These are phyloP conservation scores for Tanacetum coccineum DNA, from an alignment of 129 eudicot species.

Conservation along the genomic window DNA sequence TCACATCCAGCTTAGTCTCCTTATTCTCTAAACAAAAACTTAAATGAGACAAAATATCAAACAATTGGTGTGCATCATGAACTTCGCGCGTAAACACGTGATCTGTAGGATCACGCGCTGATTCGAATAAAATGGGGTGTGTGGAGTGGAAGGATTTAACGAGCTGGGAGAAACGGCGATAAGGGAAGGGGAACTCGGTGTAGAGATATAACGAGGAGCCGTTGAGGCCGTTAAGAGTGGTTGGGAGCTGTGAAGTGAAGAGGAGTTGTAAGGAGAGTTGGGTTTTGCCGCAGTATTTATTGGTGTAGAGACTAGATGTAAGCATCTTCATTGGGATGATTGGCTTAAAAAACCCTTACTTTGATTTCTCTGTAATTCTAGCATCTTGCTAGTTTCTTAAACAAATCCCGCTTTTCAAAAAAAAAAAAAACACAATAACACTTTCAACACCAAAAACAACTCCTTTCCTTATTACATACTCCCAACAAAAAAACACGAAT, in stretches of 20 bases:
- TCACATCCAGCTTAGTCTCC: constrained; percentile 34
- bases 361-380: too few species aligned
- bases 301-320: too few species aligned
- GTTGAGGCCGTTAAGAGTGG: constrained; percentile 57
- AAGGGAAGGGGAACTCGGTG: constrained; percentile 76
- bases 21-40: constrained; percentile 33
- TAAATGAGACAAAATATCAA: constrained; percentile 61
- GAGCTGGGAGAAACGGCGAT: constrained; percentile 78
- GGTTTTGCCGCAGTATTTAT: too few species aligned
- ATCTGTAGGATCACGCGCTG: constrained; percentile 39
- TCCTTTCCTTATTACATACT: constrained; percentile 56
- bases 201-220: constrained; percentile 67
- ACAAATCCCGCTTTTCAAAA: too few species aligned
- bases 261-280: constrained; percentile 89
- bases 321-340: too few species aligned
- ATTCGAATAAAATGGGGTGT: constrained; percentile 22
- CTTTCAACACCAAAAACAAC: constrained; percentile 67
- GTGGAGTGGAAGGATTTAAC: constrained; percentile 33
- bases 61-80: constrained; percentile 62
- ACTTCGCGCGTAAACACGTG: constrained; percentile 40
- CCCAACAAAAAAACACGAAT: constrained; percentile 62
- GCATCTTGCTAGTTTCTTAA: too few species aligned
- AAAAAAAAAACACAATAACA: constrained; percentile 13
- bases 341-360: too few species aligned
- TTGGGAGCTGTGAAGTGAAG: constrained; percentile 77